Evolutionary conservation across 306 rosid species (phyloP), one percentile per base, ranked within the genome.

Genomic region (Malus sylvestris): DNA sequence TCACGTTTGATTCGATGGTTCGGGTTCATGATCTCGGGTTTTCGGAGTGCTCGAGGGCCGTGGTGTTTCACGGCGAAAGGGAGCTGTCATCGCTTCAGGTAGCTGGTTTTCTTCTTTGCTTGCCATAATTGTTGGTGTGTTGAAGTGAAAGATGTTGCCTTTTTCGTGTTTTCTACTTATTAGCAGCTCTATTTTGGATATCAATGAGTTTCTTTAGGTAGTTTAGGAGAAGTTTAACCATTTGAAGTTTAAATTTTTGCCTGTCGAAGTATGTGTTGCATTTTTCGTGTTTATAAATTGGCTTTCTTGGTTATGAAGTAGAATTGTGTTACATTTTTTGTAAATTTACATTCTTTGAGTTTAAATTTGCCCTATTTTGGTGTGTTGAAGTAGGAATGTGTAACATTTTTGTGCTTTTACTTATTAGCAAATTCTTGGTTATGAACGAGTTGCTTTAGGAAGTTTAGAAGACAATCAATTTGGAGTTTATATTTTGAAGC

Each of bases 1-100:
- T 93, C 32, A 83, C 93, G 4, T 93, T 91, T 81, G 96, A 93
- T 74, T 93, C 96, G 1, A 89, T 89, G 93, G 97, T 89, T 62
- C 83, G 80, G 46, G 87, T 93, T 67, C 86, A 91, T 61, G 91
- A 93, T 83, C 88, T 91, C 51, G 83, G 81, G 13, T 85, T 80
- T 78, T 77, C 89, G 1, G 93, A 89, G 68, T 91, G 91, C 69
- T 87, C 91, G 14, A 87, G 88, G 62, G 85, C 85, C 16, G 77
- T 86, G 33, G 6, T 89, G 65, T 76, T 93, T 73, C 87, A 87
- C 71, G 93, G 96, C 5, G 79, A 86, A 9, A 86, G 96, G 8
- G 88, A 87, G 81, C 78, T 87, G 46, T 85, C 93, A 25, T 82
- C 93, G 23, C 71, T 77, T 86, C 90, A 90, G 96, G 98, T 91